Percentiles rank a stretch among this genome's conserved stretches.
Conservation (phyloP, 2,329 filamentous ascomycete genomes). For the Albifimbria verrucaria region DNA sequence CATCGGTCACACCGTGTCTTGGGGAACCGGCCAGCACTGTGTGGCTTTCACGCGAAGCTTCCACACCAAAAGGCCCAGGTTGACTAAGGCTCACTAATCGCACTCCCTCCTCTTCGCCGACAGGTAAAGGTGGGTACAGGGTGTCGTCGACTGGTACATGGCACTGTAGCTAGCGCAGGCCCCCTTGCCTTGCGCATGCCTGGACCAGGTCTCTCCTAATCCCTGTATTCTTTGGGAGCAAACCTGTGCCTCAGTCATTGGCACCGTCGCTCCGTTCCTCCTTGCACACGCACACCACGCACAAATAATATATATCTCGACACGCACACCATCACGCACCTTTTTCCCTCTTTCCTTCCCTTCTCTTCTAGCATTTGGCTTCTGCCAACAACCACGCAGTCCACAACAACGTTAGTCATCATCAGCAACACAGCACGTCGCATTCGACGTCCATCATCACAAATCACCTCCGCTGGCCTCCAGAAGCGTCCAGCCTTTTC, state of each 20-base stretch:
- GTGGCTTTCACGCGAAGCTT: constrained; percentile 14
- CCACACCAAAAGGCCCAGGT: background rate
- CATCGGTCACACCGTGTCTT: constrained; percentile 10
- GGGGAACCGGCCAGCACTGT: constrained; percentile 11
- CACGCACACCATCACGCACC: constrained; percentile 22
- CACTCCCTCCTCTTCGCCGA: background rate
- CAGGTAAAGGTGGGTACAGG: background rate
- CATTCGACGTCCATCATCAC: constrained; percentile 23
- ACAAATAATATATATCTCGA: constrained; percentile 30
- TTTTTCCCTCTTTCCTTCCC: constrained; percentile 19
- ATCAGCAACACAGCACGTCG: constrained; percentile 17
- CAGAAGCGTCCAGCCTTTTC: constrained; percentile 25
- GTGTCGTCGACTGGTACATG: background rate
- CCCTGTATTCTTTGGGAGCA: constrained; percentile 19
- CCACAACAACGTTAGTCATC: constrained; percentile 10
- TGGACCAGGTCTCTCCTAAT: constrained; percentile 9
- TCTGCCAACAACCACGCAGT: constrained; percentile 31
- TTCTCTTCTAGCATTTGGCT: constrained; percentile 31
- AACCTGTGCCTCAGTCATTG: background rate
- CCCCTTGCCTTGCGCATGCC: constrained; percentile 21
- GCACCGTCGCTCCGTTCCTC: background rate
- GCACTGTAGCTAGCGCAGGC: too few relatives aligned
- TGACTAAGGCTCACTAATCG: background rate
- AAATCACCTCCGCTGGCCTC: constrained; percentile 19
- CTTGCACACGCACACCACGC: too few relatives aligned